Conservation (phyloP, 2,329 filamentous ascomycete genomes). For the Thelonectria rubi region DNA sequence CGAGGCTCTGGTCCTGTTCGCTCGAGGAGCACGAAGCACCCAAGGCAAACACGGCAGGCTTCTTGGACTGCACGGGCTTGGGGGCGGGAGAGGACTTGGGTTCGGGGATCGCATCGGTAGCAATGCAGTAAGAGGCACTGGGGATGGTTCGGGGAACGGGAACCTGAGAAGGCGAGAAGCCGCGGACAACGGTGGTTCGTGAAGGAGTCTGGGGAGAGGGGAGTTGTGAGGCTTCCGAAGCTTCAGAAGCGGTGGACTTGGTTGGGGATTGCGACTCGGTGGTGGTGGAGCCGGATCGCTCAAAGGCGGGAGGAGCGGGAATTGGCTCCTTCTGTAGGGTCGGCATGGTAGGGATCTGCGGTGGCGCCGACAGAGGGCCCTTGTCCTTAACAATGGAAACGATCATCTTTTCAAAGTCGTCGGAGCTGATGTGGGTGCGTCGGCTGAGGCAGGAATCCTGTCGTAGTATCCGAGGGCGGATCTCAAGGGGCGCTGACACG, state of each 20-base stretch:
- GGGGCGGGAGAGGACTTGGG: slow-evolving; percentile 63
- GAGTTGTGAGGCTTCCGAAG: slow-evolving; percentile 42
- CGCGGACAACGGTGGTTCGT: slow-evolving; percentile 71
- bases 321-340: slow-evolving; percentile 55
- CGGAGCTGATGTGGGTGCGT: slow-evolving; percentile 89
- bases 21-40: slow-evolving; percentile 84
- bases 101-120: slow-evolving; percentile 70
- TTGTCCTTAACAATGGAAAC: slow-evolving; percentile 91
- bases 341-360: slow-evolving; percentile 42
- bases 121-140: slow-evolving; percentile 59
- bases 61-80: slow-evolving; percentile 75
- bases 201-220: slow-evolving; percentile 43
- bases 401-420: slow-evolving; percentile 93
- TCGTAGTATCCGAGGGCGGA: slow-evolving; percentile 74
- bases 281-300: slow-evolving; percentile 56
- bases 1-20: slow-evolving; percentile 60
- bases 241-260: slow-evolving; percentile 65
- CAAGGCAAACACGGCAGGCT: slow-evolving; percentile 72
- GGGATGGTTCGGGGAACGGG: slow-evolving; percentile 56
- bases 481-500: slow-evolving; percentile 65
- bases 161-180: slow-evolving; percentile 81
- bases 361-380: slow-evolving; percentile 60
- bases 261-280: slow-evolving; percentile 59
- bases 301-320: slow-evolving; percentile 45
- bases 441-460: slow-evolving; percentile 76